Evolutionary conservation across 2,329 filamentous ascomycete genomes (phyloP).

Genomic region (Aureobasidium sp.): DNA sequence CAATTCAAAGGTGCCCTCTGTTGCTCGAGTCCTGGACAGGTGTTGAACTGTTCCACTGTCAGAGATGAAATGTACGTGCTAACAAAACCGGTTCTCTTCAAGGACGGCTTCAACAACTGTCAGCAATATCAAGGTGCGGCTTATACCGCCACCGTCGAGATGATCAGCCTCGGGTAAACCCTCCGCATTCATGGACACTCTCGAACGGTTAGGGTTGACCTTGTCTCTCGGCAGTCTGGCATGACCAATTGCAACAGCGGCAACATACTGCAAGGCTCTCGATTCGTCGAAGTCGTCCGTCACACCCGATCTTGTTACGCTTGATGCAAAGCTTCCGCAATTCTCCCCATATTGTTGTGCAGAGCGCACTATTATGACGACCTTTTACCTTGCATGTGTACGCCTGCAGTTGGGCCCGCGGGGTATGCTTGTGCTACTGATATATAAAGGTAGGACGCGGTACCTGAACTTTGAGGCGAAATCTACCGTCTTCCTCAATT

Average conservation of each 20-base stretch:
- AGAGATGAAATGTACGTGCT: no score
- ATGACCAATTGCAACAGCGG: not conserved
- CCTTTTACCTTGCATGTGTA: not conserved
- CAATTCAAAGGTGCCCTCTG: not conserved
- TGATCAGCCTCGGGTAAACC: not conserved
- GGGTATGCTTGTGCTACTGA: constrained; percentile 5
- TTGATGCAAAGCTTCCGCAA: not conserved
- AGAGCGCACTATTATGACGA: not conserved
- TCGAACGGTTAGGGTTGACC: not conserved
- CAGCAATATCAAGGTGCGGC: not conserved
- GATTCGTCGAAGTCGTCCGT: not conserved
- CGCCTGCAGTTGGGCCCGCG: not conserved
- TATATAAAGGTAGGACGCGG: not conserved
- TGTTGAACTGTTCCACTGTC: no score
- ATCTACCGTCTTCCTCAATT: not conserved
- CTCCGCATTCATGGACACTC: not conserved
- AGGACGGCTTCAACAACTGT: not conserved
- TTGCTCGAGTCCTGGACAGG: not conserved
- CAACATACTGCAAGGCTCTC: not conserved
- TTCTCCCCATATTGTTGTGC: not conserved
- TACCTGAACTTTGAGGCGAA: not conserved
- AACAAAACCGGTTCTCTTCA: not conserved
- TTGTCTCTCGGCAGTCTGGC: not conserved
- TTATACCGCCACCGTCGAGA: not conserved
- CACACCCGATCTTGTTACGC: not conserved